phyloP scores from a whole-genome alignment of 2,329 filamentous ascomycete genomes.

The Arthrobotrys sphaeroides region DNA sequence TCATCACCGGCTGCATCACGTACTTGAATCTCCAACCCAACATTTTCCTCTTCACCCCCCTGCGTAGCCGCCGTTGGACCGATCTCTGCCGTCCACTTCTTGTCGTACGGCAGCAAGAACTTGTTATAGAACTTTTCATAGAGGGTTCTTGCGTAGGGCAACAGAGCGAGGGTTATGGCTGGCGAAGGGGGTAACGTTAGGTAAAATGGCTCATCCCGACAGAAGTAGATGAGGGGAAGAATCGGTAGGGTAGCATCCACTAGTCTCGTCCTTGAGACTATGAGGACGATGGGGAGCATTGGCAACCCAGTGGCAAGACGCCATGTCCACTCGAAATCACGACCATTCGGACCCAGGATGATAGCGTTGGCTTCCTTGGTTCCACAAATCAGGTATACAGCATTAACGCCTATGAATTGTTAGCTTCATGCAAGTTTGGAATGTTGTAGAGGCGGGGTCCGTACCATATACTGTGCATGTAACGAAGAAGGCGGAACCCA shows the following conservation, averaged over 20 bases:
- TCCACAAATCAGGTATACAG: constrained; percentile 74
- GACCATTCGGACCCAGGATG: constrained; percentile 60
- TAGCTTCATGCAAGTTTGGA: constrained; percentile 56
- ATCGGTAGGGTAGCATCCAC: constrained; percentile 72
- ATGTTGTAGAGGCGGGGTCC: constrained; percentile 58
- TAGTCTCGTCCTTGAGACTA: constrained; percentile 73
- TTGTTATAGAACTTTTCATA: constrained; percentile 73
- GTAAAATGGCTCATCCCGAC: constrained; percentile 65
- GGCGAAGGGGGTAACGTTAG: constrained; percentile 71
- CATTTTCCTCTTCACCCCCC: constrained; percentile 59
- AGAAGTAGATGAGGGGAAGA: constrained; percentile 69
- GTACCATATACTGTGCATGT: constrained; percentile 57
- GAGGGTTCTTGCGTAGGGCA: constrained; percentile 72
- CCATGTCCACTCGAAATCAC: constrained; percentile 59
- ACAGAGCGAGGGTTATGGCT: constrained; percentile 71
- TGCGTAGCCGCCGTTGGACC: constrained; percentile 66
- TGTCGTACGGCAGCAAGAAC: constrained; percentile 68
- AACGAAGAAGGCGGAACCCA: constrained; percentile 47
- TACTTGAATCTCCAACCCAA: constrained; percentile 63
- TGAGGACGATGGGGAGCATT: constrained; percentile 73
- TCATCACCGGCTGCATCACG: constrained; percentile 57
- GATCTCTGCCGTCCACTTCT: constrained; percentile 71
- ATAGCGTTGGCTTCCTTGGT: constrained; percentile 69
- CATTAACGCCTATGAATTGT: constrained; percentile 65
- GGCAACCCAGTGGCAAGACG: constrained; percentile 70